A percentile compares a stretch with the other conserved stretches of the same genome.
Evolutionary conservation across 2,329 filamentous ascomycete species (phyloP).

Genomic region (Zymoseptoria tritici): DNA sequence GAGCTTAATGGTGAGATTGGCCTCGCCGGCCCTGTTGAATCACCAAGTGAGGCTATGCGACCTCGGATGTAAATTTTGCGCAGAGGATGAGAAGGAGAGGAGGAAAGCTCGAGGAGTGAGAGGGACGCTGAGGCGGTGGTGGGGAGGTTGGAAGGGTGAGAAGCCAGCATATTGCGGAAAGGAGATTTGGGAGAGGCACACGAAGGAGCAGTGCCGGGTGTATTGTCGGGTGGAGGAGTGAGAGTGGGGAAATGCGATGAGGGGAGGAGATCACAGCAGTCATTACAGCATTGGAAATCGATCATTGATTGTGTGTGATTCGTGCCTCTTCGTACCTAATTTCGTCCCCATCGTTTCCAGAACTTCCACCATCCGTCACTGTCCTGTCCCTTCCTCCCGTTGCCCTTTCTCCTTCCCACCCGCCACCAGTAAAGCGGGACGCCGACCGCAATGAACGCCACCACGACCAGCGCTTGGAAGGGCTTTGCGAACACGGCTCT

Average conservation of each 20-base stretch:
- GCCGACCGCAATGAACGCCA: conserved; percentile 75
- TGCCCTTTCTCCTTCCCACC: conserved; percentile 52
- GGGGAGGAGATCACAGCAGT: background rate
- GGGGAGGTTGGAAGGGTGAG: background rate
- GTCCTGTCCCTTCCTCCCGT: conserved; percentile 21
- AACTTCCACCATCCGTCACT: conserved; percentile 32
- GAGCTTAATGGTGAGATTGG: background rate
- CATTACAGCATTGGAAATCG: background rate
- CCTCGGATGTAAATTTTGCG: background rate
- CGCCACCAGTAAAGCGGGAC: conserved; percentile 86
- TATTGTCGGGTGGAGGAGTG: background rate
- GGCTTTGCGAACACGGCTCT: conserved; percentile 87
- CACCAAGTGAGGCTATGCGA: background rate
- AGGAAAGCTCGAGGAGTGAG: background rate
- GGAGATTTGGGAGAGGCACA: background rate
- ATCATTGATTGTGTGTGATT: background rate
- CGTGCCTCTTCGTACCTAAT: background rate
- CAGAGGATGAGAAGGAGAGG: background rate
- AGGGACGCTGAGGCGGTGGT: background rate
- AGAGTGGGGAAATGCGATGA: background rate
- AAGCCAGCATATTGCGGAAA: background rate
- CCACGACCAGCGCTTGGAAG: conserved; percentile 77
- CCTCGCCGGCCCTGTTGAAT: background rate
- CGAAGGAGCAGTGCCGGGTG: background rate
- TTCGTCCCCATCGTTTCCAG: conserved; percentile 37